Evolutionary conservation across 768 basidiomycete species (phyloP).

Genomic region (Trametes gibbosa): DNA sequence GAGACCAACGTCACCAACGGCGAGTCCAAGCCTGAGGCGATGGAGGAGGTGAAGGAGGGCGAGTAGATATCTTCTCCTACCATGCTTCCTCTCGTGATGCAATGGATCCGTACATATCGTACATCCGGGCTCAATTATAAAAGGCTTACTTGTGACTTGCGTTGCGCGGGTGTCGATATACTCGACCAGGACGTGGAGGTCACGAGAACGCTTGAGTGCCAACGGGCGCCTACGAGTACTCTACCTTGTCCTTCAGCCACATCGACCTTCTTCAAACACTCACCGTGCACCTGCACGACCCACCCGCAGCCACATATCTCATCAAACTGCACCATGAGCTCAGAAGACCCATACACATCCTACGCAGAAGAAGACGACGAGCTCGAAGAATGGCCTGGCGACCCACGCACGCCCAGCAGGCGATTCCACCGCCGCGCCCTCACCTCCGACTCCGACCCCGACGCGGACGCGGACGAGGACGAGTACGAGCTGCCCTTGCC

Average conservation of each 20-base stretch:
- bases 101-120: not conserved
- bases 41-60: conserved; percentile 22
- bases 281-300: too few species aligned
- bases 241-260: too few species aligned
- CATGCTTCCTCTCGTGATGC: not conserved
- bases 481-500: conserved; percentile 9
- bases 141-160: too few species aligned
- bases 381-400: conserved; percentile 16
- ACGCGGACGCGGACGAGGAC: conserved; percentile 23
- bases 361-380: conserved; percentile 17
- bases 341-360: conserved; percentile 7
- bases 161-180: too few species aligned
- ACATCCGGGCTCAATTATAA: too few species aligned
- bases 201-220: too few species aligned
- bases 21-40: conserved; percentile 2
- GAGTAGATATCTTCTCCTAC: not conserved
- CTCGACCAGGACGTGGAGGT: too few species aligned
- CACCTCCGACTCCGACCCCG: conserved; percentile 26
- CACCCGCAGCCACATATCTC: not conserved
- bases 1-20: conserved; percentile 13
- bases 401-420: conserved; percentile 11
- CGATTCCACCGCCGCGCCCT: conserved; percentile 9
- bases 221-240: too few species aligned
- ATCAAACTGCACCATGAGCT: not conserved
- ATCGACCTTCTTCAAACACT: too few species aligned